phyloP scores from a whole-genome alignment of 1,139 yeast genomes.

The Nakaseomyces sp. region DNA sequence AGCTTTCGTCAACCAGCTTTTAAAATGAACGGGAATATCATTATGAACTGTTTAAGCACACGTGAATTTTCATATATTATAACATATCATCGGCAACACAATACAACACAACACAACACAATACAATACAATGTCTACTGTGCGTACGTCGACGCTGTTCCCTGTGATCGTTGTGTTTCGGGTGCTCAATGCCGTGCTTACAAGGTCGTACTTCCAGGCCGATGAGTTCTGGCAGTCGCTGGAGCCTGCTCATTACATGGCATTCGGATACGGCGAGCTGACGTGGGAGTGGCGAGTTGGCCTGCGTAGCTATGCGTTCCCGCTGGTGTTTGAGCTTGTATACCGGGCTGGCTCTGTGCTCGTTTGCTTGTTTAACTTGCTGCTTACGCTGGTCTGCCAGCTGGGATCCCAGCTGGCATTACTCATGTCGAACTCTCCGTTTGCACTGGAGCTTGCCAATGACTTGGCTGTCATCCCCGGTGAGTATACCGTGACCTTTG shows the following conservation, averaged over 20 bases:
- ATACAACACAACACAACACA: too few species aligned
- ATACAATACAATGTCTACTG: too few species aligned
- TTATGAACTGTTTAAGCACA: too few species aligned
- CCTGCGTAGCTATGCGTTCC: slow-evolving; percentile 73
- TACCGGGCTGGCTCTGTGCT: slow-evolving; percentile 16
- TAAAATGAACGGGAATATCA: too few species aligned
- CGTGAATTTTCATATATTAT: slow-evolving; percentile 1
- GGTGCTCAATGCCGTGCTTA: slow-evolving; percentile 52
- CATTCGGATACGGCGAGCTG: slow-evolving; percentile 70
- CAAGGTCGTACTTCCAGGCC: slow-evolving; percentile 81
- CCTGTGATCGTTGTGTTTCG: slow-evolving; percentile 34
- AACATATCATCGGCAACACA: neutral
- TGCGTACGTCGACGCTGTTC: neutral
- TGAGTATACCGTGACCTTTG: slow-evolving; percentile 11
- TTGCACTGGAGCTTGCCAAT: slow-evolving; percentile 26
- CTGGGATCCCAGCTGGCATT: slow-evolving; percentile 4
- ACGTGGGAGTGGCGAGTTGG: slow-evolving; percentile 94
- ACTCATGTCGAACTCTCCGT: too few species aligned
- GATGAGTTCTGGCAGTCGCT: slow-evolving; percentile 91
- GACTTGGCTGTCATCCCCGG: slow-evolving; percentile 10
- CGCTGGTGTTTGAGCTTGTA: slow-evolving; percentile 46
- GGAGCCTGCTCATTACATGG: slow-evolving; percentile 78
- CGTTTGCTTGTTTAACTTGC: neutral
- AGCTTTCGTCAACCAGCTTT: too few species aligned
- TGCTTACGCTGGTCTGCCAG: slow-evolving; percentile 4